Evolutionary conservation across 2,329 filamentous ascomycete genomes (phyloP).

Genomic region (Diatrype stigma): DNA sequence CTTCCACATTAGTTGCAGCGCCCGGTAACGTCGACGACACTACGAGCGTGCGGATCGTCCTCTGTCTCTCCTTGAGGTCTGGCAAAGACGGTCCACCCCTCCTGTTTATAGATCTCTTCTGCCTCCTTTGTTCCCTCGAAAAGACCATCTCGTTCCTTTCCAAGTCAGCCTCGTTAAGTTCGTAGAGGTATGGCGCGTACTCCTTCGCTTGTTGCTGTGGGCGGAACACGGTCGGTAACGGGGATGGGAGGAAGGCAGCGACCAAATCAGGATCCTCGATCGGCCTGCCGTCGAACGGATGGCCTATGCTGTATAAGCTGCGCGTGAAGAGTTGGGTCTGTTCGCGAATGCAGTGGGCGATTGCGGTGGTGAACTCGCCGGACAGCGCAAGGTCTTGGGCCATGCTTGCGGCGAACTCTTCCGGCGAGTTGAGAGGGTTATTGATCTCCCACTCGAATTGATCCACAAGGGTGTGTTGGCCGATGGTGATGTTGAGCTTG

Average conservation of each 20-base stretch:
- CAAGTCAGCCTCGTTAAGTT: constrained; percentile 84
- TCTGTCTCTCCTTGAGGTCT: constrained; percentile 92
- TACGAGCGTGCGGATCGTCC: constrained; percentile 86
- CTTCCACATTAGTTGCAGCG: constrained; percentile 73
- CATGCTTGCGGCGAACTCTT: constrained; percentile 90
- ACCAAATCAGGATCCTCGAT: constrained; percentile 89
- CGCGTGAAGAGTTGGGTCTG: constrained; percentile 92
- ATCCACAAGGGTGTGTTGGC: constrained; percentile 86
- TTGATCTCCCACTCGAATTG: constrained; percentile 99
- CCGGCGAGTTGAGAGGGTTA: constrained; percentile 86
- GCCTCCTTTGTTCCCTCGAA: constrained; percentile 85
- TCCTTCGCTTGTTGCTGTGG: constrained; percentile 92
- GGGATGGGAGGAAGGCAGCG: constrained; percentile 79
- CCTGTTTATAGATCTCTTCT: constrained; percentile 93
- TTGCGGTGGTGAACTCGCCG: constrained; percentile 94
- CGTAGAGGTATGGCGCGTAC: constrained; percentile 88
- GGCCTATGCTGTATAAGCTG: constrained; percentile 86
- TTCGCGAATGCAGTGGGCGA: constrained; percentile 95
- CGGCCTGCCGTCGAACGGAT: constrained; percentile 90
- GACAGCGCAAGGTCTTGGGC: constrained; percentile 83
- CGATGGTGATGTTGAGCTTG: constrained; percentile 97
- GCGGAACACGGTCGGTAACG: constrained; percentile 77
- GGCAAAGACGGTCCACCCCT: constrained; percentile 88
- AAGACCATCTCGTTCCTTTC: constrained; percentile 90
- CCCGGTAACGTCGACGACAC: constrained; percentile 92